Evolutionary conservation across 2,329 filamentous ascomycete genomes (phyloP).

Genomic region (Apiospora sp.): DNA sequence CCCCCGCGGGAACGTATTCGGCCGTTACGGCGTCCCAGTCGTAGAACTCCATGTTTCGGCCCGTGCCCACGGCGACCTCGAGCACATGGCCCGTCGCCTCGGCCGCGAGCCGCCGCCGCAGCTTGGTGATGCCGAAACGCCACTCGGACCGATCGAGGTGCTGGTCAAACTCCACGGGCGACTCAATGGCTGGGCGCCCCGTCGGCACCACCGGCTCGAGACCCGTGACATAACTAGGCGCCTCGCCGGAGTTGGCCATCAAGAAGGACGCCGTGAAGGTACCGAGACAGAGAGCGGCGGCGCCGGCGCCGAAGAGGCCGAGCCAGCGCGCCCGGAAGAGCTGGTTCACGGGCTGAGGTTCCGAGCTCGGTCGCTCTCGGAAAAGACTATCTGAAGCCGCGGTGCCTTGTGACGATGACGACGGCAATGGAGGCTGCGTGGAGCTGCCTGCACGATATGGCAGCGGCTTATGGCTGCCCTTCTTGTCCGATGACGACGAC

Average conservation of each 20-base stretch:
- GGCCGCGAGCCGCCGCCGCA: constrained; percentile 58
- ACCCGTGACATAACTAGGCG: constrained; percentile 36
- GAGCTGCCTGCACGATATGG: constrained; percentile 11
- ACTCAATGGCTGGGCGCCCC: constrained; percentile 57
- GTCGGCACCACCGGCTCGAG: constrained; percentile 52
- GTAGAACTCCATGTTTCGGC: constrained; percentile 67
- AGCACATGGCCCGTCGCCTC: constrained; percentile 64
- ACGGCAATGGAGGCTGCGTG: not conserved
- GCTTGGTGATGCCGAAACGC: constrained; percentile 61
- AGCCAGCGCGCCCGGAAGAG: constrained; percentile 49
- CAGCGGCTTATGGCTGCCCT: constrained; percentile 9
- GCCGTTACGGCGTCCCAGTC: constrained; percentile 54
- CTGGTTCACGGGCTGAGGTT: constrained; percentile 31
- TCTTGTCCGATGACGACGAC: not conserved
- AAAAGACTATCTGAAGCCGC: not conserved
- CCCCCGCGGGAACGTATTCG: constrained; percentile 28
- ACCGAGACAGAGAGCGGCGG: constrained; percentile 55
- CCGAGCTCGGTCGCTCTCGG: not conserved
- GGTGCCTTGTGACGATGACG: constrained; percentile 1
- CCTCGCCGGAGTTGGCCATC: constrained; percentile 28
- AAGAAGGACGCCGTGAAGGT: constrained; percentile 51
- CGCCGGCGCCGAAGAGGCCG: constrained; percentile 56
- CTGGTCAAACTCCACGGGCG: constrained; percentile 64
- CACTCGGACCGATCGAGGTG: constrained; percentile 65
- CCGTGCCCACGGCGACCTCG: constrained; percentile 70